phyloP scores from a whole-genome alignment of 2,329 filamentous ascomycete species.

The Alternaria angustiovoidea region DNA sequence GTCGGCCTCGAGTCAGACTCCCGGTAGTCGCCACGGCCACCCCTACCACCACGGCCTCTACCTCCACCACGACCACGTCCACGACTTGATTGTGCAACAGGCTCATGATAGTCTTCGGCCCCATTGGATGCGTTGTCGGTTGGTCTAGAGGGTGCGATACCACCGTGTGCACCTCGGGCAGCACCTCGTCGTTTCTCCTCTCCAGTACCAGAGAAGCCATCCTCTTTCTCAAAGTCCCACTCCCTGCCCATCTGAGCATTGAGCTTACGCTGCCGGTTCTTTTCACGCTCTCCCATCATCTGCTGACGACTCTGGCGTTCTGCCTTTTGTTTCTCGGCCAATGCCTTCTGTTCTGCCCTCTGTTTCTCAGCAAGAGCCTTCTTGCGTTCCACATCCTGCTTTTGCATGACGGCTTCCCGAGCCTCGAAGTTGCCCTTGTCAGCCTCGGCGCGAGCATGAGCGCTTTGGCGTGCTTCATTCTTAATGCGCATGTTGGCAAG shows the following conservation, averaged over 20 bases:
- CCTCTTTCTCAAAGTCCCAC: slow-evolving; percentile 70
- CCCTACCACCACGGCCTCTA: slow-evolving; percentile 45
- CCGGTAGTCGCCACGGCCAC: slow-evolving; percentile 40
- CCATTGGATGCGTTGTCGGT: slow-evolving; percentile 33
- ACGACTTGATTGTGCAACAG: slow-evolving; percentile 25
- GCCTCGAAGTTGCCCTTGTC: slow-evolving; percentile 70
- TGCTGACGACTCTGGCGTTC: slow-evolving; percentile 63
- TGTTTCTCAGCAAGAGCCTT: slow-evolving; percentile 42
- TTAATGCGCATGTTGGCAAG: slow-evolving; percentile 69
- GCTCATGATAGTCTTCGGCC: slow-evolving; percentile 25
- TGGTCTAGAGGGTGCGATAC: slow-evolving; percentile 50
- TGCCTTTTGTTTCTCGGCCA: slow-evolving; percentile 50
- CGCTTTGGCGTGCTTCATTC: slow-evolving; percentile 66
- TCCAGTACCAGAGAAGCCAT: slow-evolving; percentile 58
- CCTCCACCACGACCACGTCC: slow-evolving; percentile 46
- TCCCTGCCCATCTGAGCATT: slow-evolving; percentile 66
- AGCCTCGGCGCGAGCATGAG: slow-evolving; percentile 72
- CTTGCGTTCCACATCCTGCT: slow-evolving; percentile 56
- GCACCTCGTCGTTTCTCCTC: slow-evolving; percentile 55
- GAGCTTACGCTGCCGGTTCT: slow-evolving; percentile 66
- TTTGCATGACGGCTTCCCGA: slow-evolving; percentile 66
- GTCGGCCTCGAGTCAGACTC: slow-evolving; percentile 10
- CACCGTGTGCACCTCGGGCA: slow-evolving; percentile 62
- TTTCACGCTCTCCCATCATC: slow-evolving; percentile 70
- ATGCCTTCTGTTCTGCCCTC: slow-evolving; percentile 56